phyloP scores from a whole-genome alignment of 768 basidiomycete genomes.

The Mycena floridula region DNA sequence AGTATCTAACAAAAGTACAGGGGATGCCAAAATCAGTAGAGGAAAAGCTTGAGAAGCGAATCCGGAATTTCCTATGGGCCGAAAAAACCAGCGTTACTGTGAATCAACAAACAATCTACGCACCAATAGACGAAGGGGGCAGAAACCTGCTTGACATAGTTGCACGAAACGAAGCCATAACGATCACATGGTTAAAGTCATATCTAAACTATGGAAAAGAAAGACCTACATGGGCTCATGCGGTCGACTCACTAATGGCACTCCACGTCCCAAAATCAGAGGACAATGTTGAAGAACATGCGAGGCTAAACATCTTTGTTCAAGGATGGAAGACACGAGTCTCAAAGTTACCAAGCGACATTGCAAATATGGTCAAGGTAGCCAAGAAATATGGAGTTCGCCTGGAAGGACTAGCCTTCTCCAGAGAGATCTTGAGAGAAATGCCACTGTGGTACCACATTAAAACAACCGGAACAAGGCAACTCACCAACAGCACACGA shows the following conservation, averaged over 20 bases:
- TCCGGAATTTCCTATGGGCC: slow-evolving; percentile 4
- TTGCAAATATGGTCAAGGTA: slow-evolving; percentile 1
- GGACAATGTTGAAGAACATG: background rate
- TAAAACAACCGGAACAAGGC: background rate
- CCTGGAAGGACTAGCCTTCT: slow-evolving; percentile 7
- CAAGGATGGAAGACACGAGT: slow-evolving; percentile 7
- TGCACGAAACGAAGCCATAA: background rate
- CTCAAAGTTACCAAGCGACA: slow-evolving; percentile 1
- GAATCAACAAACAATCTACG: background rate
- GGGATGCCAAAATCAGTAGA: slow-evolving; percentile 13
- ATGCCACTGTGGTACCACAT: slow-evolving; percentile 10
- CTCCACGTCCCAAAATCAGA: background rate
- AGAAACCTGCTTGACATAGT: background rate
- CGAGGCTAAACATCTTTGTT: slow-evolving; percentile 5
- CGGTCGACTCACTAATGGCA: slow-evolving; percentile 9
- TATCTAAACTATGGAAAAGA: slow-evolving; percentile 8
- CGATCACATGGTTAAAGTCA: slow-evolving; percentile 6
- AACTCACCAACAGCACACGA: background rate
- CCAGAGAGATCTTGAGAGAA: background rate
- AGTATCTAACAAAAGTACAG: slow-evolving; percentile 12
- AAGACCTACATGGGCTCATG: slow-evolving; percentile 9
- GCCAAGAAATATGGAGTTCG: slow-evolving; percentile 6
- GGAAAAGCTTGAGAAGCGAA: background rate
- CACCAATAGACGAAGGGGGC: background rate
- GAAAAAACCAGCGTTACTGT: slow-evolving; percentile 4